Base-by-base conservation (phyloP, 148 eudicot genomes). In the Nepenthes gracilis region DNA sequence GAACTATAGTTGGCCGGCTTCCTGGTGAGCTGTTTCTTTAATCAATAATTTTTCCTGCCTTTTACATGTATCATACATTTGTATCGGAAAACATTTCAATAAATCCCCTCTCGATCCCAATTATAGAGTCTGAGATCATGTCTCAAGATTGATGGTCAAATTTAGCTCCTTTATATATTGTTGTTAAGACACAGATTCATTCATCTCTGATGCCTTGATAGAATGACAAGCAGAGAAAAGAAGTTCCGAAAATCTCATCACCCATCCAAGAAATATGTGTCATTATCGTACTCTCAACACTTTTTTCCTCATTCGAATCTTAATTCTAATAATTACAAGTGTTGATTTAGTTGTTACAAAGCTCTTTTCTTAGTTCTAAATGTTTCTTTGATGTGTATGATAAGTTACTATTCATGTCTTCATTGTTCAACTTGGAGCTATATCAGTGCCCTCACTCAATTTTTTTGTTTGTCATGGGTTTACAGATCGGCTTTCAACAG, bases 401-500 rank as follows among this genome's bases (percentile, higher is more conserved):
- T 40, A 40, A 40, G 45, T 3, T 40, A 40, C 4, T 3, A 40
- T 40, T 8, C 45, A 40, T 40, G 4, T 40, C 45, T 40, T 40
- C 0, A 40, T 40, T 40, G 4, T 40, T 40, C 45, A 40, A 40
- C 4, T 40, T 40, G 8, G 4, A 8, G 45, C 8, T 40, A 40
- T 40, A 8, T 40, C 45, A 9, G n/a, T 40, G 55, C 12, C n/a
- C 32, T 12, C 55, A 15, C n/a, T 52, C n/a, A 52, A 4, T 5
- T 66, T 49, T 51, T 14, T 65, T 14, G 33, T 33, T 35, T 65
- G 14, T 64, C 47, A 34, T 54, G 47, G 48, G 62, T 47, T 80
- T 68, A 60, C 79, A 90, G 98, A 92, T 80, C 81, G 80, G 34
- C 36, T 77, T 55, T 78, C 94, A 57, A 85, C 94, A n/a, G 98